These are phyloP conservation scores for Penicillium coprophilum DNA, from an alignment of 495 filamentous ascomycete genomes.

Conservation along the genomic window DNA sequence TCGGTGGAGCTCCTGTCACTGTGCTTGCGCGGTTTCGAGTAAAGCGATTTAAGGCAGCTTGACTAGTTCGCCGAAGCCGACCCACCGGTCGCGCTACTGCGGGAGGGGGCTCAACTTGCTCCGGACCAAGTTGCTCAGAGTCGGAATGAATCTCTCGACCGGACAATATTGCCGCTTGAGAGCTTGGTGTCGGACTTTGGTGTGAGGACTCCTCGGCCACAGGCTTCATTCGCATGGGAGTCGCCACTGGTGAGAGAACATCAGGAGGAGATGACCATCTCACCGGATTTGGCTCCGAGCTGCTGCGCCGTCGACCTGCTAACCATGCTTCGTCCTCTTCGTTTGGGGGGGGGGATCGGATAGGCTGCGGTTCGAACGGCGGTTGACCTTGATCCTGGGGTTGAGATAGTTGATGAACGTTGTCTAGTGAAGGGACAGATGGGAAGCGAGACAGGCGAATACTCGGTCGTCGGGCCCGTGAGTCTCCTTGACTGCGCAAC, in stretches of 20 bases:
- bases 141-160: slow-evolving; percentile 1
- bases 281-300: slow-evolving; percentile 45
- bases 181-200: slow-evolving; percentile 19
- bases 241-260: slow-evolving; percentile 34
- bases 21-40: slow-evolving; percentile 40
- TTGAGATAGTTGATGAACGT: slow-evolving; percentile 11
- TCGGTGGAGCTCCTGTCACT: slow-evolving; percentile 29
- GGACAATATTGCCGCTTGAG: slow-evolving; percentile 2
- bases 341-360: slow-evolving; percentile 18
- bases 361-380: slow-evolving; percentile 13
- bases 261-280: slow-evolving; percentile 38
- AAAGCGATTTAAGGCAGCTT: slow-evolving; percentile 35
- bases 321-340: slow-evolving; percentile 37
- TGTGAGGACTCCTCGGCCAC: slow-evolving; percentile 39
- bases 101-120: slow-evolving; percentile 10
- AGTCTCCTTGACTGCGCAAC: slow-evolving; percentile 18
- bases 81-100: slow-evolving; percentile 22
- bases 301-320: slow-evolving; percentile 45
- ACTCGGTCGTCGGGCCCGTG: slow-evolving; percentile 39
- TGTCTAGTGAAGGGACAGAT: slow-evolving; percentile 27
- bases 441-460: slow-evolving; percentile 42
- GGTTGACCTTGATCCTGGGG: slow-evolving; percentile 5
- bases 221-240: slow-evolving; percentile 39
- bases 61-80: slow-evolving; percentile 37
- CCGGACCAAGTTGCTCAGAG: slow-evolving; percentile 6